phyloP scores from a whole-genome alignment of 1,284 basidiomycete genomes.

The Cryptococcus wingfieldii region DNA sequence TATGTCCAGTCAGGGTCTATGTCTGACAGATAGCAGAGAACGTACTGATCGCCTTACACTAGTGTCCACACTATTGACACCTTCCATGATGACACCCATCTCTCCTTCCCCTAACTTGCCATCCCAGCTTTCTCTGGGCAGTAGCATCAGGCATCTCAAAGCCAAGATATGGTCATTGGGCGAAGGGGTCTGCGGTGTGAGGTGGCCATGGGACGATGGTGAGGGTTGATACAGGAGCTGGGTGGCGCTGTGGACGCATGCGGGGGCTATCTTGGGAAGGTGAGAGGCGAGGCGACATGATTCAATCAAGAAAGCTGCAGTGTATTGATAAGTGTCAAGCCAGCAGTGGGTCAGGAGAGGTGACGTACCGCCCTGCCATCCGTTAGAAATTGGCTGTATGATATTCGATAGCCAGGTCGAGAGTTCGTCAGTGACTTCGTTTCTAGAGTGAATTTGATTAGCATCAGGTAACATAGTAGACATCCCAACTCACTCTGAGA shows the following conservation, averaged over 20 bases:
- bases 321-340: too few relatives aligned
- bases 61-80: constrained; percentile 33
- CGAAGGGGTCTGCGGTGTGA: neutral
- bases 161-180: constrained; percentile 38
- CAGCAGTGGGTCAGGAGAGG: too few relatives aligned
- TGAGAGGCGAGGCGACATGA: constrained; percentile 18
- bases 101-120: constrained; percentile 27
- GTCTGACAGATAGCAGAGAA: neutral
- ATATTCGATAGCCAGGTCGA: neutral
- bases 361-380: constrained; percentile 8
- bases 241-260: neutral
- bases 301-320: constrained; percentile 1
- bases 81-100: constrained; percentile 41
- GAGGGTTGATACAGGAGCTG: neutral
- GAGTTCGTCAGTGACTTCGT: neutral
- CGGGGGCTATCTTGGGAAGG: neutral
- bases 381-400: neutral
- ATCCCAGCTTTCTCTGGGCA: constrained; percentile 30
- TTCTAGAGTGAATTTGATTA: too few relatives aligned
- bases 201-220: constrained; percentile 7
- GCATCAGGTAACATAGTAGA: too few relatives aligned
- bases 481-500: too few relatives aligned
- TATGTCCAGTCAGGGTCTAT: constrained; percentile 1
- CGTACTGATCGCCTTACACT: constrained; percentile 35
- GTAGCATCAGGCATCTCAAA: constrained; percentile 28